These are phyloP conservation scores for Mortierella sp. DNA, from an alignment of 371 early-diverging fungal species.

Conservation along the genomic window DNA sequence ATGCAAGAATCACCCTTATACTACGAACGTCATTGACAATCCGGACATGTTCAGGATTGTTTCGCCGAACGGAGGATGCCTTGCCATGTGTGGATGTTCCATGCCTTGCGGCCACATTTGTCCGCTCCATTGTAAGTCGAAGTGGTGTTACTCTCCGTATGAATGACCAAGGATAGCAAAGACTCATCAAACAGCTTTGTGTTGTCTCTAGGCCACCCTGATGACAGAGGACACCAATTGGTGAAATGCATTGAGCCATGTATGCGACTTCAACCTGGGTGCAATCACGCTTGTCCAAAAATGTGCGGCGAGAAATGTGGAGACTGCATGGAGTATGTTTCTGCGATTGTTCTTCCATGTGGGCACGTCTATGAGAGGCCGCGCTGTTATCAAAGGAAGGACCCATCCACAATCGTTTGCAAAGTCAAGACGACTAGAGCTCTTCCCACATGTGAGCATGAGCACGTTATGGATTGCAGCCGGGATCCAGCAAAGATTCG, in stretches of 20 bases:
- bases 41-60: constrained; percentile 27
- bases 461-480: constrained; percentile 29
- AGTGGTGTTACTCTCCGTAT: background rate
- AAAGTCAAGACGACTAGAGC: constrained; percentile 19
- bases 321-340: constrained; percentile 35
- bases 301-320: constrained; percentile 60
- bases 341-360: constrained; percentile 32
- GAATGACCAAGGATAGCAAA: background rate
- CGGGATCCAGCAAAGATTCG: background rate
- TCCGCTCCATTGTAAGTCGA: constrained; percentile 48
- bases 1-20: constrained; percentile 58
- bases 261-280: constrained; percentile 44
- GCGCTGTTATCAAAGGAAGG: constrained; percentile 30
- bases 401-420: constrained; percentile 36
- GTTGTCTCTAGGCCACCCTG: constrained; percentile 33
- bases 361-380: constrained; percentile 38
- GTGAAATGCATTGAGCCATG: constrained; percentile 56
- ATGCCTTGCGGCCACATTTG: constrained; percentile 55
- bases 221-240: constrained; percentile 20
- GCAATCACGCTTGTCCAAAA: constrained; percentile 52
- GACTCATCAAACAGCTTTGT: background rate
- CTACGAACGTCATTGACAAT: constrained; percentile 9
- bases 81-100: constrained; percentile 15
- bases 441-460: constrained; percentile 55
- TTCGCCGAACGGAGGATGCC: constrained; percentile 57